Evolutionary conservation across 2,329 filamentous ascomycete genomes (phyloP), one percentile per base, ranked within the genome.

Genomic region (Corniculantispora saksenae): DNA sequence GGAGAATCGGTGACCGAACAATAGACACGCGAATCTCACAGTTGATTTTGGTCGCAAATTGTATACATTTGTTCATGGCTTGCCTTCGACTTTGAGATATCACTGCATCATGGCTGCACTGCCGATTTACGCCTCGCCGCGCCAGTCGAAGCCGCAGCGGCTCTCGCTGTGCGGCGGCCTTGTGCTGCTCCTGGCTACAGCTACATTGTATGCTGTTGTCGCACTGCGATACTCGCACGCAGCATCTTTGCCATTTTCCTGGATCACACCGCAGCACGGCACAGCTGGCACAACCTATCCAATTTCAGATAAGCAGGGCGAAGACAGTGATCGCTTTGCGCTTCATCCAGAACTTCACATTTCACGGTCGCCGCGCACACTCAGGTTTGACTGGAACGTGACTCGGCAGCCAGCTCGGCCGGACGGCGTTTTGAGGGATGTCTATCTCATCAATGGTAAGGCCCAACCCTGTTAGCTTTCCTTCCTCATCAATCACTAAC

Each of bases 371-470:
- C 59, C 53, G 17, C 63, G 55, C 21, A 63, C 58, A 2, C 35
- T 65, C n/a, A 45, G 43, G 29, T n/a, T 67, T 15, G 25, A 59
- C 5, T 67, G 66, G 66, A 63, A 51, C 43, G 38, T 67, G 35
- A 67, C 66, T 23, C 60, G 59, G 35, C 40, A 66, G 27, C 43
- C 35, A 35, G 63, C 38, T 21, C 54, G 63, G 1, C 66, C 66
- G 2, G 66, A 67, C 40, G 66, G 66, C 1, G 66, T 67, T 1
- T 21, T 65, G 23, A 48, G 64, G 55, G 59, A 67, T 19, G 59
- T 67, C 25, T 67, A 65, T 21, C 47, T 66, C 7, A 67, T 67
- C 58, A 67, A 67, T 32, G 66, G 66, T 67, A 57, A n/a, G n/a
- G n/a, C n/a, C n/a, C n/a, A n/a, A n/a, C n/a, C n/a, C n/a, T n/a